Evolutionary conservation across 176 grass and related monocot species (phyloP).

Genomic region (Cenchrus fungigraminus): DNA sequence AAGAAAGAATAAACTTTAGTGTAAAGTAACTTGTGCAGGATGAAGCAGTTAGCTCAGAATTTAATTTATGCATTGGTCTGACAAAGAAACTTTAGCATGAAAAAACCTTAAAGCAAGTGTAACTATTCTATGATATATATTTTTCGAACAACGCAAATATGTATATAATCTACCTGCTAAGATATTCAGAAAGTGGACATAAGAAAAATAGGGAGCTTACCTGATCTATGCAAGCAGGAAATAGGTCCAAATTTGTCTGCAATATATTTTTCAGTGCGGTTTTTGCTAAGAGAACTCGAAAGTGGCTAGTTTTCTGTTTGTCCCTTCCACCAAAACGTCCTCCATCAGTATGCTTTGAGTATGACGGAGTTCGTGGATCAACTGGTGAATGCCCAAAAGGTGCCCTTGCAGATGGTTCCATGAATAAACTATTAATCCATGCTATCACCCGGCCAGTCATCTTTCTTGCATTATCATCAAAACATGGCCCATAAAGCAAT

Average conservation of each 20-base stretch:
- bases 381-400: constrained; percentile 86
- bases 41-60: constrained; percentile 7
- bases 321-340: constrained; percentile 76
- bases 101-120: constrained; percentile 7
- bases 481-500: constrained; percentile 92
- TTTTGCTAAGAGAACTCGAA: constrained; percentile 91
- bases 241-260: constrained; percentile 91
- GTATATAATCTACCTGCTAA: constrained; percentile 23
- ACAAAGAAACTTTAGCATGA: constrained; percentile 37
- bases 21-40: constrained; percentile 17
- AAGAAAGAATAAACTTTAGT: neutral
- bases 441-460: constrained; percentile 76
- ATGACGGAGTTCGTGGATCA: constrained; percentile 88
- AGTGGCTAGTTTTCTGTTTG: constrained; percentile 79
- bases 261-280: constrained; percentile 89
- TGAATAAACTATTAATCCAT: constrained; percentile 86
- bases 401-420: constrained; percentile 70
- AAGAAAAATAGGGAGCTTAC: constrained; percentile 46
- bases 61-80: constrained; percentile 4
- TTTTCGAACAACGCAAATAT: neutral
- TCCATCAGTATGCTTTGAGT: constrained; percentile 77
- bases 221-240: constrained; percentile 96
- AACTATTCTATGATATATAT: constrained; percentile 25
- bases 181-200: constrained; percentile 27
- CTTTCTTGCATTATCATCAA: constrained; percentile 99